phyloP scores from a whole-genome alignment of 2,329 filamentous ascomycete species.

The Pseudogymnoascus verrucosus region DNA sequence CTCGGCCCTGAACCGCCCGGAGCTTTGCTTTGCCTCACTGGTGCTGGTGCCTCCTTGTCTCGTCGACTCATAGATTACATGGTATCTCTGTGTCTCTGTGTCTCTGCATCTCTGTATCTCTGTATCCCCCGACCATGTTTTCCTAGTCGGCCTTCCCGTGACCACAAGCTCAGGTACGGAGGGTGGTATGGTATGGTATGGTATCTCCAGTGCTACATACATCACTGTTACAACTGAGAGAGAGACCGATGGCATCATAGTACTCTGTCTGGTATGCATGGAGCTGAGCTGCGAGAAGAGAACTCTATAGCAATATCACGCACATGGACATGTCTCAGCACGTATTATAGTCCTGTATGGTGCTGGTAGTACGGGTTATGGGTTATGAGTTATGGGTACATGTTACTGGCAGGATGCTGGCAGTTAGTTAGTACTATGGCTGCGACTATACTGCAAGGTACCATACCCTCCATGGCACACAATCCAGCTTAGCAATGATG shows the following conservation, averaged over 20 bases:
- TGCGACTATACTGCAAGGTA: constrained; percentile 1
- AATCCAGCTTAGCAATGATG: constrained; percentile 1
- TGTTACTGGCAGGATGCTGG: not conserved
- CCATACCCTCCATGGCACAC: not conserved
- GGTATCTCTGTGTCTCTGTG: not conserved
- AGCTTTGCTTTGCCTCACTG: not conserved
- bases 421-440: too few species aligned
- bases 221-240: not conserved
- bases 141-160: not conserved
- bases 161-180: not conserved
- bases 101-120: not conserved
- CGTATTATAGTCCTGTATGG: not conserved
- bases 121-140: not conserved
- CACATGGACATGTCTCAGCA: constrained; percentile 4
- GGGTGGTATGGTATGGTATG: not conserved
- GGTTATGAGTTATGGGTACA: not conserved
- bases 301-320: not conserved
- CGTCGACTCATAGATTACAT: not conserved
- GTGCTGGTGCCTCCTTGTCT: not conserved
- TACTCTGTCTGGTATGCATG: too few species aligned
- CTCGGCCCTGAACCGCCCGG: not conserved
- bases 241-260: not conserved
- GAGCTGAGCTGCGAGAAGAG: too few species aligned
- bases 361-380: not conserved
- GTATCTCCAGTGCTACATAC: too few species aligned